Percentiles rank a stretch among this genome's conserved stretches.
phyloP scores from a whole-genome alignment of 2,329 filamentous ascomycete genomes.

The Periconia digitata region DNA sequence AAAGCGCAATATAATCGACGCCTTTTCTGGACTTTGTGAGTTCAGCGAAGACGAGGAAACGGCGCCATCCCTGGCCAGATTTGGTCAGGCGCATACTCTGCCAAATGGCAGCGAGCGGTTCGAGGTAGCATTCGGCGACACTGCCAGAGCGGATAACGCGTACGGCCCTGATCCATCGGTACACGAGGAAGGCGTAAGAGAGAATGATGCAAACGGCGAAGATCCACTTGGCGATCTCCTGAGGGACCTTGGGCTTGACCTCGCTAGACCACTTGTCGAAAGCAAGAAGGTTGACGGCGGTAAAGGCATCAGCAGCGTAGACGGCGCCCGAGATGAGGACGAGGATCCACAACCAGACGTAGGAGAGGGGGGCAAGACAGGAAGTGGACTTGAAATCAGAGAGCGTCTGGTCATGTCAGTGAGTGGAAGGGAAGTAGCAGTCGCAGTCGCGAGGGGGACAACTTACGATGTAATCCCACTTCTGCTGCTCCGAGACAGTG shows the following conservation, averaged over 20 bases:
- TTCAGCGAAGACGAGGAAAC: conserved; percentile 90
- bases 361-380: conserved; percentile 76
- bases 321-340: conserved; percentile 78
- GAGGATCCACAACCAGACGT: conserved; percentile 81
- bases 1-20: conserved; percentile 84
- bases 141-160: conserved; percentile 82
- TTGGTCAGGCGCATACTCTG: conserved; percentile 76
- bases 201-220: conserved; percentile 90
- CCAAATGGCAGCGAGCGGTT: conserved; percentile 80
- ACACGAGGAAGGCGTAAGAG: conserved; percentile 79
- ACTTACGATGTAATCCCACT: conserved; percentile 91
- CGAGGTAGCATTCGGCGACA: conserved; percentile 88
- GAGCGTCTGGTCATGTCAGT: conserved; percentile 44
- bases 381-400: conserved; percentile 82
- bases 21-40: conserved; percentile 91
- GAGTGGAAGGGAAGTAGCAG: neutral
- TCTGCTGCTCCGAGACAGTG: conserved; percentile 48
- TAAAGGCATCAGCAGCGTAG: conserved; percentile 89
- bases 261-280: conserved; percentile 88
- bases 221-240: conserved; percentile 87
- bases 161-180: conserved; percentile 77
- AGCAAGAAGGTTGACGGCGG: conserved; percentile 83
- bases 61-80: conserved; percentile 74
- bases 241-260: conserved; percentile 75
- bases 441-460: conserved; percentile 36